These are phyloP conservation scores for Amborella trichopoda DNA, from an alignment of 164 flowering plant species.

Conservation along the genomic window DNA sequence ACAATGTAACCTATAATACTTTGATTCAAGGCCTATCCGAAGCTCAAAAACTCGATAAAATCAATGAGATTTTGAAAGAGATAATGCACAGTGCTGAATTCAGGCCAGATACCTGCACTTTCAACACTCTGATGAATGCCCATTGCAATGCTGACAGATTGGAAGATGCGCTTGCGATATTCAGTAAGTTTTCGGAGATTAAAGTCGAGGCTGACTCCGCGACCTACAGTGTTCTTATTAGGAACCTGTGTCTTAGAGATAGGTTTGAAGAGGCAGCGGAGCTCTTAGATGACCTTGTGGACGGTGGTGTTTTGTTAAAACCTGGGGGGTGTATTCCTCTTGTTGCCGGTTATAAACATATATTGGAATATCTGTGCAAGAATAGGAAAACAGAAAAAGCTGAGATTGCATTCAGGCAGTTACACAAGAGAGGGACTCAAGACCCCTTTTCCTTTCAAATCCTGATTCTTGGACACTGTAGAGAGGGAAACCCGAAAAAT, in stretches of 20 bases:
- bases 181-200: constrained; percentile 38
- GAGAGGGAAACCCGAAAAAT: constrained; percentile 31
- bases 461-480: constrained; percentile 72
- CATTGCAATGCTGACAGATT: constrained; percentile 45
- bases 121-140: constrained; percentile 56
- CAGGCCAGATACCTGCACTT: constrained; percentile 73
- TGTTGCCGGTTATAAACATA: constrained; percentile 69
- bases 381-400: constrained; percentile 55
- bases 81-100: constrained; percentile 22
- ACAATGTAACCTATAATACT: constrained; percentile 38
- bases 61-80: constrained; percentile 51
- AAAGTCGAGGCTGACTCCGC: constrained; percentile 55
- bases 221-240: constrained; percentile 53
- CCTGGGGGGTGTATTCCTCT: too few relatives aligned
- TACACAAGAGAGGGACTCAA: constrained; percentile 60
- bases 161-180: constrained; percentile 44
- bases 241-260: constrained; percentile 36
- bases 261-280: constrained; percentile 48
- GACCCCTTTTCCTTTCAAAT: constrained; percentile 54
- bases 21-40: constrained; percentile 75
- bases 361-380: constrained; percentile 38
- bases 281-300: constrained; percentile 43
- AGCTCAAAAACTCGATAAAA: constrained; percentile 39
- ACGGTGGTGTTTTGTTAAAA: constrained; percentile 35
- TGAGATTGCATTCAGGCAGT: constrained; percentile 51